phyloP scores from a whole-genome alignment of 148 eudicot species.

The Vaccinium darrowii region DNA sequence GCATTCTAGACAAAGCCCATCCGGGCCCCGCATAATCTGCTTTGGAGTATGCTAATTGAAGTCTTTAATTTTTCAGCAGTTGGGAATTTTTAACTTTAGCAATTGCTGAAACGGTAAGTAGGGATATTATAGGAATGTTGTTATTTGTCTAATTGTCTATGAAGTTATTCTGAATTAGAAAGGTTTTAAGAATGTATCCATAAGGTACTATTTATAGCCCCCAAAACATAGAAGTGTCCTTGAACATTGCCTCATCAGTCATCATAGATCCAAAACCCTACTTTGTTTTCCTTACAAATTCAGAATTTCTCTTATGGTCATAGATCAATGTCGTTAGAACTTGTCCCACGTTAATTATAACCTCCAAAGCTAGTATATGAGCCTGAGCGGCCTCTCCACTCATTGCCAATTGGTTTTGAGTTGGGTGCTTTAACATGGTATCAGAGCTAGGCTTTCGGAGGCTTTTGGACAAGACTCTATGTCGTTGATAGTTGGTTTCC shows the following conservation, averaged over 20 bases:
- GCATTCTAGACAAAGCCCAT: neutral
- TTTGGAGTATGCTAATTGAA: neutral
- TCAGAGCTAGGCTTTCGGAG: no score
- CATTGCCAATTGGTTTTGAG: no score
- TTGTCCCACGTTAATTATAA: no score
- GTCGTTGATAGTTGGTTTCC: no score
- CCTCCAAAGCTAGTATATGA: no score
- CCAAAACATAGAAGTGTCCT: neutral
- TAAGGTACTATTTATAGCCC: neutral
- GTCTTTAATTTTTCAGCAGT: neutral
- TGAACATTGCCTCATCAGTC: neutral
- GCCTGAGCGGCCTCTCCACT: no score
- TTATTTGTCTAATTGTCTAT: neutral
- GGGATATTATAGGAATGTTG: neutral
- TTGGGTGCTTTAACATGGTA: no score
- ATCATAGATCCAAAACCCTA: neutral
- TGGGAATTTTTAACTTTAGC: neutral
- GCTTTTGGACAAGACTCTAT: no score
- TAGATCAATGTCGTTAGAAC: neutral
- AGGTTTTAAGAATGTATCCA: neutral
- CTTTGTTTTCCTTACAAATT: neutral
- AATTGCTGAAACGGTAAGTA: neutral
- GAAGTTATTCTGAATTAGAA: neutral
- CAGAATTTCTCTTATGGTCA: neutral
- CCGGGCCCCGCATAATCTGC: neutral